Percentiles rank a stretch among this genome's conserved stretches.
Conservation (phyloP, 768 basidiomycete species). For the Pulveroboletus ravenelii region DNA sequence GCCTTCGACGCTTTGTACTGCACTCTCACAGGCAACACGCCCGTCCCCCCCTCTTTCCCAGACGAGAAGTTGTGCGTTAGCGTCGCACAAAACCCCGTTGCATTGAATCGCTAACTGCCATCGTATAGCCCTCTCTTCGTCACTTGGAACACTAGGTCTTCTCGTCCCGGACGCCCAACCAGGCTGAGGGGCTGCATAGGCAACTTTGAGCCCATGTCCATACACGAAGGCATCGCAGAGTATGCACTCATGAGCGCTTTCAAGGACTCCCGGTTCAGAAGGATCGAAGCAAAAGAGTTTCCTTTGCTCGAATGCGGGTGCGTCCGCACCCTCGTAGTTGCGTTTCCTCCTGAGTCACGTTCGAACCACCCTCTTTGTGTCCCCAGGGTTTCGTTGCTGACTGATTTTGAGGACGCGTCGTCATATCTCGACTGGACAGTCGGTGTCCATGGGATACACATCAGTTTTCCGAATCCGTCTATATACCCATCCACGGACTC, state of each 20-base stretch:
- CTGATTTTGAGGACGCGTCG: conserved; percentile 81
- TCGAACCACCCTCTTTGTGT: not conserved
- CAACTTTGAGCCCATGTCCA: conserved; percentile 73
- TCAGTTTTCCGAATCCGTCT: conserved; percentile 80
- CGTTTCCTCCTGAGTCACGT: not conserved
- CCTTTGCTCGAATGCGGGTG: conserved; percentile 83
- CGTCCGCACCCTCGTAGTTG: conserved; percentile 28
- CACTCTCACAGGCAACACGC: conserved; percentile 50
- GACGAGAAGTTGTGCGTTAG: conserved; percentile 73
- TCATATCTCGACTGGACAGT: conserved; percentile 92
- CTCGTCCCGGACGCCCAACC: conserved; percentile 53
- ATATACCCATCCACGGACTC: conserved; percentile 43
- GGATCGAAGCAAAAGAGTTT: conserved; percentile 74
- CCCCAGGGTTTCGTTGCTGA: conserved; percentile 82
- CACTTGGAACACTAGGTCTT: conserved; percentile 83
- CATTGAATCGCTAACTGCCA: conserved; percentile 4
- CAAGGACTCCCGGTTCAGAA: conserved; percentile 79
- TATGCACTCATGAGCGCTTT: conserved; percentile 93
- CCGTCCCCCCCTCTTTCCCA: conserved; percentile 58
- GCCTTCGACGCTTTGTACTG: conserved; percentile 82
- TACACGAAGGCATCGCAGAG: conserved; percentile 76
- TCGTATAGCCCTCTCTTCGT: conserved; percentile 73
- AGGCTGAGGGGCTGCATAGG: conserved; percentile 92
- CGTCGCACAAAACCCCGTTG: conserved; percentile 20
- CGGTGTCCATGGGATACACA: conserved; percentile 88